phyloP scores from a whole-genome alignment of 371 early-diverging fungal species.

The Haplosporangium sp. region DNA sequence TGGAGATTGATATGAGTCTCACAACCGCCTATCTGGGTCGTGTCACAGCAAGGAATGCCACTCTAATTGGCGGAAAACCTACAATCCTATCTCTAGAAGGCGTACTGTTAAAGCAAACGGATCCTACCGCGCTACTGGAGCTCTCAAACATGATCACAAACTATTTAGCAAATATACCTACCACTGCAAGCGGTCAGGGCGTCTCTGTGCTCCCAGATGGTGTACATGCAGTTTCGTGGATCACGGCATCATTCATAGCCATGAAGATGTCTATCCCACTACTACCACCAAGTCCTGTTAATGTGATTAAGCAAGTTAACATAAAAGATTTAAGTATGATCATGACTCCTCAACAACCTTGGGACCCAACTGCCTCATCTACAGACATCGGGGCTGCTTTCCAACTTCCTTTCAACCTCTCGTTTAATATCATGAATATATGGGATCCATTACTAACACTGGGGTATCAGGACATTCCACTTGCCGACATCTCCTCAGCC shows the following conservation, averaged over 20 bases:
- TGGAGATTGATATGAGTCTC: conserved; percentile 34
- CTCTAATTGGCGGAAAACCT: conserved; percentile 21
- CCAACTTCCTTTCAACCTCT: conserved; percentile 39
- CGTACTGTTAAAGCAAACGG: conserved; percentile 22
- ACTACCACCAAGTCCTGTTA: conserved; percentile 27
- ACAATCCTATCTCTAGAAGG: conserved; percentile 30
- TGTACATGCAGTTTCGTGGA: conserved; percentile 27
- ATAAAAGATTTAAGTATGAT: conserved; percentile 22
- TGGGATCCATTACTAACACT: conserved; percentile 26
- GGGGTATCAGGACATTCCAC: conserved; percentile 14
- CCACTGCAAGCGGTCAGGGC: conserved; percentile 33
- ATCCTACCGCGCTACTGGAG: conserved; percentile 20
- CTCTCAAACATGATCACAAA: conserved; percentile 36
- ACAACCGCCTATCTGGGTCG: conserved; percentile 36
- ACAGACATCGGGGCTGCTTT: conserved; percentile 30
- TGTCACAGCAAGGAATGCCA: conserved; percentile 27
- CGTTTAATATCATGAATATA: conserved; percentile 33
- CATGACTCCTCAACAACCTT: conserved; percentile 30
- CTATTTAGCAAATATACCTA: conserved; percentile 34
- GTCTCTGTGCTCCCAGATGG: conserved; percentile 47
- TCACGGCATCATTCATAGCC: conserved; percentile 29
- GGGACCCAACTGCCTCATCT: conserved; percentile 31
- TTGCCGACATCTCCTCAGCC: conserved; percentile 35
- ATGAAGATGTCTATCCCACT: conserved; percentile 39
- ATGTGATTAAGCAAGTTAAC: conserved; percentile 30